Percentiles rank a stretch among this genome's conserved stretches.
Evolutionary conservation across 1,139 yeast species (phyloP).

Genomic region (Nakaseomyces glabratus): DNA sequence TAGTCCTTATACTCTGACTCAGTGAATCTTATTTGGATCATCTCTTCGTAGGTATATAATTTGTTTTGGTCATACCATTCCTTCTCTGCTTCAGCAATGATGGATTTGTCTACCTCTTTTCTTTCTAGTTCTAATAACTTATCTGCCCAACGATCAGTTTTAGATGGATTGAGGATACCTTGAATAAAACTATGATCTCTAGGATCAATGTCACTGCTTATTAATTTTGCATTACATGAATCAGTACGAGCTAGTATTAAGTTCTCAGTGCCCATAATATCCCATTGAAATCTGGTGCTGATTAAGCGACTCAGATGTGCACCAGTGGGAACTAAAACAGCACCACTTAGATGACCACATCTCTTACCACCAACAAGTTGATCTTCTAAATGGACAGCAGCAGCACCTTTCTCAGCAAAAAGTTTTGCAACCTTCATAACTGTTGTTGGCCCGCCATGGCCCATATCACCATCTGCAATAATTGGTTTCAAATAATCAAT

Average conservation of each 20-base stretch:
- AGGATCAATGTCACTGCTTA: constrained; percentile 48
- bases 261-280: constrained; percentile 52
- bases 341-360: constrained; percentile 58
- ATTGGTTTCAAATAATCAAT: constrained; percentile 51
- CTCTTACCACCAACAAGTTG: constrained; percentile 59
- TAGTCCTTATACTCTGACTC: constrained; percentile 14
- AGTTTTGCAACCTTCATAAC: constrained; percentile 56
- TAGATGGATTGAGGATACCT: constrained; percentile 37
- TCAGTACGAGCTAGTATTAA: constrained; percentile 54
- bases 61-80: constrained; percentile 40
- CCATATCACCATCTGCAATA: constrained; percentile 61
- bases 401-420: constrained; percentile 58
- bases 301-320: constrained; percentile 48
- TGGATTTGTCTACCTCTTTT: constrained; percentile 27
- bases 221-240: constrained; percentile 47
- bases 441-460: constrained; percentile 59
- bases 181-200: constrained; percentile 47
- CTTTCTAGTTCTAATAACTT: constrained; percentile 38
- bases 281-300: constrained; percentile 59
- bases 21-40: constrained; percentile 31
- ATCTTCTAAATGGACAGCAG: constrained; percentile 57
- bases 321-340: constrained; percentile 53
- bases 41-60: constrained; percentile 43
- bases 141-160: constrained; percentile 40
- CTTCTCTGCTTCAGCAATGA: constrained; percentile 34